Evolutionary conservation across 805 yeast genomes (phyloP), one percentile per base, ranked within the genome.

Genomic region (Ogataea kodamae): DNA sequence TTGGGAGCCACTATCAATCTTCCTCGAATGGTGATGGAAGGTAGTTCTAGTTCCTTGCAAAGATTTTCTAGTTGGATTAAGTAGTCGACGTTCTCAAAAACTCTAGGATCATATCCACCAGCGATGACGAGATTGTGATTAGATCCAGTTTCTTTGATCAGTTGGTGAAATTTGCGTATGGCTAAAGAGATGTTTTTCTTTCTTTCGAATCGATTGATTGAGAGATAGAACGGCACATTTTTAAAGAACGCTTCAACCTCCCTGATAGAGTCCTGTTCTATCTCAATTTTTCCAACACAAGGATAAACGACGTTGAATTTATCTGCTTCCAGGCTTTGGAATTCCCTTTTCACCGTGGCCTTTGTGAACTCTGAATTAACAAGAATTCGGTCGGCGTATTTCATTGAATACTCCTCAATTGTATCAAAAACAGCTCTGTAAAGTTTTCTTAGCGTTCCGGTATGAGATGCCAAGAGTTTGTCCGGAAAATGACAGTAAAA

Each of bases 401-500:
- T 68, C 18, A 94, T 87, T 2, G 95, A 72, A 61, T 82, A 68
- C 46, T 85, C 87, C 60, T 92, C 99, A 14, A 83, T 61, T n/a
- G 62, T 46, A 57, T 92, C 96, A 58, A 92, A 90, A 1, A 96
- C 92, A 4, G 71, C 33, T 42, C 99, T 67, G 59, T 92, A 92
- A 0, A 83, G 30, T 40, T 61, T 64, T 49, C 87, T 80, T 6
- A 81, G 17, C 1, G 68, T 17, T 2, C 79, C 64, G 3, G 70
- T 64, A 33, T 80, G 79, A 12, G 65, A 63, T 0, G 96, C 81
- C 25, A 90, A 63, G 30, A 81, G 65, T 52, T 82, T 81, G 58
- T 92, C 99, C 0, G 99, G 98, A 58, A 90, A 90, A 64, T 92
- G 99, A 52, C 98, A 89, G 59, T 92, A 92, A 54, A 90, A 92